Percentiles rank a stretch among this genome's conserved stretches.
These are phyloP conservation scores for Zychaea mexicana DNA, from an alignment of 371 early-diverging fungal species.

Conservation along the genomic window DNA sequence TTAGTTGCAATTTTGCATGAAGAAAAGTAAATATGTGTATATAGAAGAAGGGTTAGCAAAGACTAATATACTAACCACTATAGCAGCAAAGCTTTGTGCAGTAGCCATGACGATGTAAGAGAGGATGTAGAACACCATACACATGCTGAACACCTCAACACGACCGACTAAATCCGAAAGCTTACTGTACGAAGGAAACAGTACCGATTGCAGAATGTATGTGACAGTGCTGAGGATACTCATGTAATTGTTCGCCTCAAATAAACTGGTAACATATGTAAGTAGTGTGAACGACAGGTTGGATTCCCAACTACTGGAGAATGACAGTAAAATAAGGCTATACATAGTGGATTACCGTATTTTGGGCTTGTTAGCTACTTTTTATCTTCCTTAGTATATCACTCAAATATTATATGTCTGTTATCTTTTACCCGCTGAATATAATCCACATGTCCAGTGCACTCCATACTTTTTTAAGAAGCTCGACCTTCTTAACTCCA, in stretches of 20 bases:
- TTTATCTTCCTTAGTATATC: too few relatives aligned
- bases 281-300: not conserved
- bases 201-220: slow-evolving; percentile 19
- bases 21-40: too few relatives aligned
- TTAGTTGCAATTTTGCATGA: too few relatives aligned
- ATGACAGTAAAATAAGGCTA: not conserved
- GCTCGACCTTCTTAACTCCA: not conserved
- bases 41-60: too few relatives aligned
- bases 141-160: slow-evolving; percentile 10
- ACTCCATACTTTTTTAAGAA: not conserved
- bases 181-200: slow-evolving; percentile 29
- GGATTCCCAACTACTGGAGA: not conserved
- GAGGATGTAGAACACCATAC: slow-evolving; percentile 17
- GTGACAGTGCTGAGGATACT: slow-evolving; percentile 6
- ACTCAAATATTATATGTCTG: too few relatives aligned
- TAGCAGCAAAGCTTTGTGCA: slow-evolving; percentile 14
- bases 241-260: not conserved
- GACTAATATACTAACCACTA: slow-evolving; percentile 18
- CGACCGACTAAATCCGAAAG: slow-evolving; percentile 28
- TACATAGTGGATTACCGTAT: too few relatives aligned
- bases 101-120: slow-evolving; percentile 20
- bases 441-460: not conserved
- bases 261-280: not conserved
- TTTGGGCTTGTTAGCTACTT: too few relatives aligned
- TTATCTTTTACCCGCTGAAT: not conserved